Percentiles rank a stretch among this genome's conserved stretches.
Conservation (phyloP, 306 rosid species). For the Citrullus amarus region DNA sequence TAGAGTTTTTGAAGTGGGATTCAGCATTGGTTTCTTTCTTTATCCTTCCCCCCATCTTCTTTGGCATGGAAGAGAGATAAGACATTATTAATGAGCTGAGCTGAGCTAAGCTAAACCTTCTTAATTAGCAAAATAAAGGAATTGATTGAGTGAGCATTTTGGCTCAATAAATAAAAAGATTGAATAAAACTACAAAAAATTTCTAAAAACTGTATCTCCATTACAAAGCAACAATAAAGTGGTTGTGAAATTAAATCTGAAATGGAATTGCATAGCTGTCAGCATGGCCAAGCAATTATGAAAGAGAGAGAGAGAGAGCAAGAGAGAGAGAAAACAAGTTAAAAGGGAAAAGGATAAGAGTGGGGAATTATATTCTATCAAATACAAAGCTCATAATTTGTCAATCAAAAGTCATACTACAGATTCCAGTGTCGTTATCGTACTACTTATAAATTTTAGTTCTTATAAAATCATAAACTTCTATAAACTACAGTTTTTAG, state of each 20-base stretch:
- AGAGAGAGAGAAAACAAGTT: slow-evolving; percentile 5
- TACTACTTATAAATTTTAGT: neutral
- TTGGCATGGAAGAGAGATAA: neutral
- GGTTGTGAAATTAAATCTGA: slow-evolving; percentile 13
- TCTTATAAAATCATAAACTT: neutral
- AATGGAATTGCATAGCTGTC: slow-evolving; percentile 12
- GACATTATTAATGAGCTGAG: neutral
- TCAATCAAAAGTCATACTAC: slow-evolving; percentile 8
- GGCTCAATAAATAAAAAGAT: neutral
- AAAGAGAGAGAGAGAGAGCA: slow-evolving; percentile 3
- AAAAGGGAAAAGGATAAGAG: slow-evolving; percentile 11
- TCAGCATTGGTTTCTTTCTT: neutral
- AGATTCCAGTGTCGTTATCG: slow-evolving; percentile 8
- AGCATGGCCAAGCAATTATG: slow-evolving; percentile 14
- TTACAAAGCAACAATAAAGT: slow-evolving; percentile 12
- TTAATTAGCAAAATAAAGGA: neutral
- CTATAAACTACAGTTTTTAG: neutral
- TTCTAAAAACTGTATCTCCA: slow-evolving; percentile 8
- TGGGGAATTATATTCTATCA: slow-evolving; percentile 12
- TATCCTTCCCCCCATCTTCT: neutral
- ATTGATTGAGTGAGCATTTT: neutral
- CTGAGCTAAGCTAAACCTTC: neutral
- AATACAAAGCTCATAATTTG: slow-evolving; percentile 12
- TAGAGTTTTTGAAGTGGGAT: neutral
- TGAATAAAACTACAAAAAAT: neutral